Conservation (phyloP, 2,329 filamentous ascomycete species). For the Trichoderma koningii region DNA sequence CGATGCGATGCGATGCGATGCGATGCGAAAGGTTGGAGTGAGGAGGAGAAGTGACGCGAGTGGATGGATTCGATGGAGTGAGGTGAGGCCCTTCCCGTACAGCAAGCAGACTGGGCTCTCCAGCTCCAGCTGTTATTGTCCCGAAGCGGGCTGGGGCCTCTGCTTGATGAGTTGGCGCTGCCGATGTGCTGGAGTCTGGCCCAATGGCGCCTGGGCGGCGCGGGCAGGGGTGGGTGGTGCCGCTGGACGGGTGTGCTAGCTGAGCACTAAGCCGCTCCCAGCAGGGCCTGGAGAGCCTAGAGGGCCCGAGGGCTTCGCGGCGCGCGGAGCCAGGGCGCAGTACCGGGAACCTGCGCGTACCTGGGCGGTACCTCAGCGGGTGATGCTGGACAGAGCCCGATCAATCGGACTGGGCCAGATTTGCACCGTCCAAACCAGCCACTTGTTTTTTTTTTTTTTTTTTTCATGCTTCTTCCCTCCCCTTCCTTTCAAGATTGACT, state of each 20-base stretch:
- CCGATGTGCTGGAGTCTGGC: conserved; percentile 35
- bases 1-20: conserved; percentile 15
- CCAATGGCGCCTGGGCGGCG: conserved; percentile 39
- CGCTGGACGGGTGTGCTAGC: conserved; percentile 28
- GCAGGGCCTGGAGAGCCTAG: conserved; percentile 6
- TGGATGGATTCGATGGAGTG: conserved; percentile 4
- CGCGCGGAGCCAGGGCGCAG: background rate
- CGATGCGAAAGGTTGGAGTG: background rate
- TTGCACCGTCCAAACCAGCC: conserved; percentile 18
- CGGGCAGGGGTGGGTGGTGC: conserved; percentile 34
- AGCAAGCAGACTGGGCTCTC: conserved; percentile 21
- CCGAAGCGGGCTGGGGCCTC: conserved; percentile 34
- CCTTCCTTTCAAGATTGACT: background rate
- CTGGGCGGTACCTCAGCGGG: background rate
- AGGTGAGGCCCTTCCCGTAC: background rate
- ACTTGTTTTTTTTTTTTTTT: conserved; percentile 15
- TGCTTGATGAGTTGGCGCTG: conserved; percentile 46
- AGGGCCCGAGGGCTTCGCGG: background rate
- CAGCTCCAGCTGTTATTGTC: conserved; percentile 38
- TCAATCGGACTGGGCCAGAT: background rate
- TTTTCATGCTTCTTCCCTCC: conserved; percentile 8
- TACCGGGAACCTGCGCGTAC: background rate
- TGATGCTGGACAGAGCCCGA: background rate
- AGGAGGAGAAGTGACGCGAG: background rate
- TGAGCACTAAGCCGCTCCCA: background rate